Percentiles rank a stretch among this genome's conserved stretches.
Conservation (phyloP, 176 grass and related monocot genomes). For the Avena sativa region DNA sequence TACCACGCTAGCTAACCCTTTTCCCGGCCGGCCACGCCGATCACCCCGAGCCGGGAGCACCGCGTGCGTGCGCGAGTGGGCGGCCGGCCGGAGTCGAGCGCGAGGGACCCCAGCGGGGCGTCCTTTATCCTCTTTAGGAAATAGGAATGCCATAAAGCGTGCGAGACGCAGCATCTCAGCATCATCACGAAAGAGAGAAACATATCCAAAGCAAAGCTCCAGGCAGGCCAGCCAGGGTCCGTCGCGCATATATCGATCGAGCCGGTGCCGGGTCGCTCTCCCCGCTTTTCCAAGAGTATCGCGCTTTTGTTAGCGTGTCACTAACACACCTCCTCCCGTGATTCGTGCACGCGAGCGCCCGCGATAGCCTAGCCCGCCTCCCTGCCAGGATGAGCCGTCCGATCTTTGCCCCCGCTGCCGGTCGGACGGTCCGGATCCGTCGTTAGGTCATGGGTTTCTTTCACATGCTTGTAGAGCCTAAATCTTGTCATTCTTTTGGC, state of each 20-base stretch:
- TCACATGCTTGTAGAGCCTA: too few relatives aligned
- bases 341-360: neutral
- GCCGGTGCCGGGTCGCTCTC: slow-evolving; percentile 48
- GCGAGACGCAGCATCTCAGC: slow-evolving; percentile 26
- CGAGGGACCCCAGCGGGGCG: neutral
- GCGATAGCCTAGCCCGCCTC: neutral
- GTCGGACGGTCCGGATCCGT: neutral
- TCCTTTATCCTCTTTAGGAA: slow-evolving; percentile 30
- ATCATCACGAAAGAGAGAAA: neutral
- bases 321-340: slow-evolving; percentile 27
- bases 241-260: neutral
- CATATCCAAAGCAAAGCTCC: slow-evolving; percentile 16
- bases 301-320: slow-evolving; percentile 47
- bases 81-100: slow-evolving; percentile 11
- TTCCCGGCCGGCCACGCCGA: neutral
- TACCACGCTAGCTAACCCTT: slow-evolving; percentile 25
- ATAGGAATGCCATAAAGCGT: slow-evolving; percentile 6
- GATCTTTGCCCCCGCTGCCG: neutral
- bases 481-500: too few relatives aligned
- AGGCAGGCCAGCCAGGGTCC: neutral
- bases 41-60: slow-evolving; percentile 45
- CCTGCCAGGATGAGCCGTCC: neutral
- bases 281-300: neutral
- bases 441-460: slow-evolving; percentile 37
- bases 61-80: slow-evolving; percentile 30